Evolutionary conservation across 345 rosid genomes (phyloP), one percentile per base, ranked within the genome.

Genomic region (Sonneratia caseolaris): DNA sequence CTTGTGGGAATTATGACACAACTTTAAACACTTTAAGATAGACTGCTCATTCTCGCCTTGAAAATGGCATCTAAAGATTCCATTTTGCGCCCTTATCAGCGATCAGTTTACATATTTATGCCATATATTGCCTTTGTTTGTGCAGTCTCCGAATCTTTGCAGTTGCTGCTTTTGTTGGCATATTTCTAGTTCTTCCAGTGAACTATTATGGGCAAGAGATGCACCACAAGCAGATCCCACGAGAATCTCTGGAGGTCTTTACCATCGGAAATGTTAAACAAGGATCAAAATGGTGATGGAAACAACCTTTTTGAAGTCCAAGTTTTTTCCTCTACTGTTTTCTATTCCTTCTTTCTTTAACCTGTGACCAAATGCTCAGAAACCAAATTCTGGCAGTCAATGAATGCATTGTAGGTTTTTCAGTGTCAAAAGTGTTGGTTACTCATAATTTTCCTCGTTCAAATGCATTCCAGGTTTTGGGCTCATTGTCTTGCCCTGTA

Each of bases 401-500:
- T n/a, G 64, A 57, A 7, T 27, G 37, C 12, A 10, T 12, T n/a
- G 12, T 27, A 6, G 14, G 37, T 32, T 32, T 62, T 27, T 27
- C 19, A 62, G 37, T n/a, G 36, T 15, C 70, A 32, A 48, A 42
- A 55, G 18, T 22, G 55, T 45, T 45, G 59, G 32, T n/a, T 22
- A 36, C 67, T 57, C 40, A 55, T 61, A 19, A 7, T 49, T 32
- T 66, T 37, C 53, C 57, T 73, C 75, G 55, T 74, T 45, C 37
- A n/a, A 42, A 37, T 35, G 32, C 32, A 69, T 79, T 49, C 55
- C 90, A 92, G 99, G 99, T 86, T 95, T 62, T 90, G 97, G 99
- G 84, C 82, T 35, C 99, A 92, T 79, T 89, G 97, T 84, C 68
- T 92, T 75, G 84, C 92, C 45, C 80, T 95, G 73, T 95, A 95